Evolutionary conservation across 352 stramenopile genomes (phyloP).

Genomic region (Phytophthora sojae): DNA sequence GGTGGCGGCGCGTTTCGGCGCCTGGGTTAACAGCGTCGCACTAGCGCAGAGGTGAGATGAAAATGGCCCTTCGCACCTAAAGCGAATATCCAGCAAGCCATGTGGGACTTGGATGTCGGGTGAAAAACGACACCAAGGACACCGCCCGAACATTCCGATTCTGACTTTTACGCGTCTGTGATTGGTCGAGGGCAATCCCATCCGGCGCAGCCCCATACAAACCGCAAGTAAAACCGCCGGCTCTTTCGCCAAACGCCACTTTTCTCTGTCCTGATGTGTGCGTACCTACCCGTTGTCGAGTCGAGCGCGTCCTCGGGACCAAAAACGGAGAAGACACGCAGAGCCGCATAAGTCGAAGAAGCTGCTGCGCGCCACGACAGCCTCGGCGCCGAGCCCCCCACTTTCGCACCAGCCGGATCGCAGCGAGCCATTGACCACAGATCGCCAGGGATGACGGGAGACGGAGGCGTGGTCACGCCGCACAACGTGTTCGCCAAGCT

Average conservation of each 20-base stretch:
- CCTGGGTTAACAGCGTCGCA: neutral
- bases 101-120: neutral
- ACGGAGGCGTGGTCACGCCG: conserved; percentile 55
- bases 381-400: neutral
- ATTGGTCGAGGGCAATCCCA: conserved; percentile 22
- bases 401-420: conserved; percentile 25
- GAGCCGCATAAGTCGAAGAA: conserved; percentile 31
- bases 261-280: conserved; percentile 38
- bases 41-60: neutral
- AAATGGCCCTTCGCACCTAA: no score
- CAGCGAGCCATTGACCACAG: conserved; percentile 5
- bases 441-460: conserved; percentile 38
- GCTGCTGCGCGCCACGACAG: conserved; percentile 14
- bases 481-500: conserved; percentile 86
- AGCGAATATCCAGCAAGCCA: conserved; percentile 7
- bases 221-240: conserved; percentile 27
- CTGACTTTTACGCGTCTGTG: neutral
- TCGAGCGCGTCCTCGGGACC: conserved; percentile 36
- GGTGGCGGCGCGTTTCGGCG: neutral
- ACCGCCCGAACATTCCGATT: neutral
- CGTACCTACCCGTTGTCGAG: conserved; percentile 41
- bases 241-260: conserved; percentile 24
- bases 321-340: conserved; percentile 37
- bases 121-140: conserved; percentile 3
- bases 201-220: conserved; percentile 9